Percentiles rank a stretch among this genome's conserved stretches.
These are phyloP conservation scores for Cupressus sempervirens DNA, from an alignment of 75 land plant genomes.

Conservation along the genomic window DNA sequence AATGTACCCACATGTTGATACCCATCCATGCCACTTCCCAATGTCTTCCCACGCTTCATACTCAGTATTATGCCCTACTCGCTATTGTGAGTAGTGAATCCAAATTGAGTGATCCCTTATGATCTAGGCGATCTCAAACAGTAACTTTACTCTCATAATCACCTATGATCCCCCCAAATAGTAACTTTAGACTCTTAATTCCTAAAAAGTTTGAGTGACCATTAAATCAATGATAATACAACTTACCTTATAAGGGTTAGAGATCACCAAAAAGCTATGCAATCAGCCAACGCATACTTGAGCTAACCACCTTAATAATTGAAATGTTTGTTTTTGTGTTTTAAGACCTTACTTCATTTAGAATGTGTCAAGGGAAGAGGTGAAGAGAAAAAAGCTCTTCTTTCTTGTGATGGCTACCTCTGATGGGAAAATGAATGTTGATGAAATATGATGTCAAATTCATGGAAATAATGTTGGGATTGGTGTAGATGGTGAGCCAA, in stretches of 20 bases:
- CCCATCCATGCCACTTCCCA: no score
- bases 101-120: no score
- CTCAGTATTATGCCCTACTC: no score
- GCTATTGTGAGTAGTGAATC: no score
- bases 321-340: background rate
- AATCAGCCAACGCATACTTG: background rate
- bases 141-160: no score
- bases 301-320: background rate
- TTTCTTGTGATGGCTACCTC: background rate
- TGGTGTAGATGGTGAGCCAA: conserved; percentile 41
- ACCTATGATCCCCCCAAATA: no score
- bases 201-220: no score
- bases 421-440: background rate
- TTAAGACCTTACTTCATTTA: background rate
- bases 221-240: no score
- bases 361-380: background rate
- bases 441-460: conserved; percentile 50
- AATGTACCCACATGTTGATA: no score
- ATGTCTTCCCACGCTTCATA: no score
- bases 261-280: background rate
- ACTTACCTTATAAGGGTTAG: background rate
- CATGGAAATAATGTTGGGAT: conserved; percentile 65
- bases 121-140: no score
- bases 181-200: no score
- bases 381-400: background rate